Evolutionary conservation across 345 rosid species (phyloP), one percentile per base, ranked within the genome.

Genomic region (Populus alba): DNA sequence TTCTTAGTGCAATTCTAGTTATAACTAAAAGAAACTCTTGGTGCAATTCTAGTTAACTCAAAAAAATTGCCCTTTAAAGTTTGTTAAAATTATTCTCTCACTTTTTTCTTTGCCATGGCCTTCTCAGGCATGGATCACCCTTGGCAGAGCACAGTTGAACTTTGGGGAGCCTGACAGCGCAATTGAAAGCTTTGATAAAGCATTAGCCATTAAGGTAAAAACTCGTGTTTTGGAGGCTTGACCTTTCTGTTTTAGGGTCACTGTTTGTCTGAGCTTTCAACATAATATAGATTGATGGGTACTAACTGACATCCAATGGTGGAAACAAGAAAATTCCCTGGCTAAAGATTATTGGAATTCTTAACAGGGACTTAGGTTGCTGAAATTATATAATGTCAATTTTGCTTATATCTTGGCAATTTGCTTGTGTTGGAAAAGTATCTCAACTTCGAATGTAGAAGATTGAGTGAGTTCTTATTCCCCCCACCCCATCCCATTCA

Each of bases 131-230:
- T 92, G 99, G 97, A 61, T 88, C 82, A 93, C 99, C 61, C 98
- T 95, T 72, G 98, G 97, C 81, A 92, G 98, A 84, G 91, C 99
- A 62, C 98, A 95, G 77, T 85, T 95, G 27, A 95, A 95, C 86
- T 95, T 90, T 53, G 98, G 99, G 78, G 98, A 95, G 85, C 98
- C 95, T 8, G 97, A 93, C 80, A 86, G 79, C 79, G 95, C 97
- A 39, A 87, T 91, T 53, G 88, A 79, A 74, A 95, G 95, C 83
- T 89, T 95, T 57, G 94, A 90, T 70, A 86, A 71, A 67, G 95
- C 97, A 63, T 79, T 93, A 81, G 89, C 89, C 15, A 75, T 93
- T 75, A 89, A 91, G 91, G 99, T 92, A 80, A 38, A 80, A 38
- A 9, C 38, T 38, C 17, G 22, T 55, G 29, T 13, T 70, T 37